Percentiles rank a stretch among this genome's conserved stretches.
Evolutionary conservation across 371 early-diverging fungal genomes (phyloP).

Genomic region (Mortierella sp.): DNA sequence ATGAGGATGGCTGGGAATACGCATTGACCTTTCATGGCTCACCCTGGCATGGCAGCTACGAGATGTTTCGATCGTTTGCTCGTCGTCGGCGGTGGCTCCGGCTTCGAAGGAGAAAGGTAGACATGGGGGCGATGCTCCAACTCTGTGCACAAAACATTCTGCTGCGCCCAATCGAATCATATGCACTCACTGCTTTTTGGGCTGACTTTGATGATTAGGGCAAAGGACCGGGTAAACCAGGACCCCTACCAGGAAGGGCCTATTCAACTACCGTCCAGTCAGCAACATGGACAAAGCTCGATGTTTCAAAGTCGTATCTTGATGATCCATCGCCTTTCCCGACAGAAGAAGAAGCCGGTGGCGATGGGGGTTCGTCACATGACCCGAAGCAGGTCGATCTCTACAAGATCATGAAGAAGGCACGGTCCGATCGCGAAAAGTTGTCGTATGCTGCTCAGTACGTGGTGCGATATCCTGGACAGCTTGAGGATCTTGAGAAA

Average conservation of each 20-base stretch:
- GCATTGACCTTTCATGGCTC: constrained; percentile 50
- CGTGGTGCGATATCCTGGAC: constrained; percentile 38
- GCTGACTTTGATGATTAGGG: constrained; percentile 10
- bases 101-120: constrained; percentile 57
- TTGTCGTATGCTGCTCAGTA: constrained; percentile 37
- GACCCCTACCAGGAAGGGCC: constrained; percentile 19
- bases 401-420: constrained; percentile 36
- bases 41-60: constrained; percentile 56
- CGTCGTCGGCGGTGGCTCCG: constrained; percentile 71
- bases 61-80: constrained; percentile 70
- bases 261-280: constrained; percentile 14
- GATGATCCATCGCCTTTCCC: constrained; percentile 29
- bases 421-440: constrained; percentile 40
- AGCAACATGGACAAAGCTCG: constrained; percentile 24
- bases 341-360: not conserved
- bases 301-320: not conserved
- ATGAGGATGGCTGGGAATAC: constrained; percentile 61
- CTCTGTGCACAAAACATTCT: not conserved
- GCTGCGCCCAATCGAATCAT: too few species aligned
- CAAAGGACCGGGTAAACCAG: constrained; percentile 5
- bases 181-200: not conserved
- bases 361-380: not conserved
- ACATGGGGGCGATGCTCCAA: too few species aligned
- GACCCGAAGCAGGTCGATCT: constrained; percentile 20
- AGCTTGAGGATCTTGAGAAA: constrained; percentile 29